These are phyloP conservation scores for Podila clonocystis DNA, from an alignment of 192 early-diverging fungal species.

Conservation along the genomic window DNA sequence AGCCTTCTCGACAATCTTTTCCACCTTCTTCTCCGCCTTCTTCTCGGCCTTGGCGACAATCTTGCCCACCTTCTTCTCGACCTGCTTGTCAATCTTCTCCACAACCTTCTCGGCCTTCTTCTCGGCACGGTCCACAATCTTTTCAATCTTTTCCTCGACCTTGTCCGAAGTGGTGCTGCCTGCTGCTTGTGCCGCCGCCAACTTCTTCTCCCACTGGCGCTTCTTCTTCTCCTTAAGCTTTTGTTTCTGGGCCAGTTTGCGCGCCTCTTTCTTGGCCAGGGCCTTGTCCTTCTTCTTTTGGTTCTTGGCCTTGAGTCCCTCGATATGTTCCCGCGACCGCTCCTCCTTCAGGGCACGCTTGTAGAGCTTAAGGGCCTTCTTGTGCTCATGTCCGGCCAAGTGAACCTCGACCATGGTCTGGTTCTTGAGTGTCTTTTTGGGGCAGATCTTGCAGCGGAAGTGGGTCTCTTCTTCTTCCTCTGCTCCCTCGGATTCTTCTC, in stretches of 20 bases:
- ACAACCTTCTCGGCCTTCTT: conserved; percentile 14
- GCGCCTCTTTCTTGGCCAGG: conserved; percentile 35
- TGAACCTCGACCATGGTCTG: conserved; percentile 44
- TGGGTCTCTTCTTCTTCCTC: conserved; percentile 39
- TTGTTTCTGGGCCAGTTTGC: conserved; percentile 24
- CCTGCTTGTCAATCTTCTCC: conserved; percentile 12
- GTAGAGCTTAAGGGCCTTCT: conserved; percentile 31
- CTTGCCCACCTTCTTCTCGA: conserved; percentile 23
- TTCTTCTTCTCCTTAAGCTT: conserved; percentile 54
- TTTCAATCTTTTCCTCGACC: conserved; percentile 14
- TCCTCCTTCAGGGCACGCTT: conserved; percentile 43
- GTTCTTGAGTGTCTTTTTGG: conserved; percentile 46
- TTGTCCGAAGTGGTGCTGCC: background rate
- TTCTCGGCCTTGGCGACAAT: conserved; percentile 10
- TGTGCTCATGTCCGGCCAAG: conserved; percentile 39
- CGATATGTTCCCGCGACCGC: conserved; percentile 34
- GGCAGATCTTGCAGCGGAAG: conserved; percentile 52
- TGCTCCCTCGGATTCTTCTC: conserved; percentile 4
- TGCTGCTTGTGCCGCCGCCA: conserved; percentile 24
- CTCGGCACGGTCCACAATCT: conserved; percentile 25
- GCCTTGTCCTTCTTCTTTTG: conserved; percentile 45
- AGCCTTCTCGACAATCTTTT: conserved; percentile 14
- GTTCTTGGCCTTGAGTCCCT: conserved; percentile 33
- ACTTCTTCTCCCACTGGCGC: conserved; percentile 45
- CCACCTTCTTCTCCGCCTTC: conserved; percentile 12